These are phyloP conservation scores for Trichoderma sp. DNA, from an alignment of 2,329 filamentous ascomycete genomes.

Conservation along the genomic window DNA sequence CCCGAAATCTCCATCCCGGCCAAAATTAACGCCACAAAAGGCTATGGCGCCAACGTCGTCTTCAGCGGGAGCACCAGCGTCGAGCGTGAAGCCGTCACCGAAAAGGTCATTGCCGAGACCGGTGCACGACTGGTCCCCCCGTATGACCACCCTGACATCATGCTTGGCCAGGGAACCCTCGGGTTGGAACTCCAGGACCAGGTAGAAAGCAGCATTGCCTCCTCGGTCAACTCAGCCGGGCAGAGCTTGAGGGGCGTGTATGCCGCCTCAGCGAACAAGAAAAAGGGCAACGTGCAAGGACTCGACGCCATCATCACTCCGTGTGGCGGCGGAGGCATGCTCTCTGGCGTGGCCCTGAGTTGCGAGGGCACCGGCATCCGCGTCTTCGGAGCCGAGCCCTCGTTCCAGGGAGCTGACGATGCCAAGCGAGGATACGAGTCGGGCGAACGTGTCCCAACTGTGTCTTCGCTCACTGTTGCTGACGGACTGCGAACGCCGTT, in stretches of 20 bases:
- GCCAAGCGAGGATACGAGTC: slow-evolving; percentile 66
- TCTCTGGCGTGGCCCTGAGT: slow-evolving; percentile 77
- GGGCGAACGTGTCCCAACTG: slow-evolving; percentile 62
- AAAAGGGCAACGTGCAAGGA: slow-evolving; percentile 19
- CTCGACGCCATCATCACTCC: slow-evolving; percentile 77
- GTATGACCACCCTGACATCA: slow-evolving; percentile 89
- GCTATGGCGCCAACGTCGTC: slow-evolving; percentile 73
- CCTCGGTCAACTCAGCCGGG: slow-evolving; percentile 19
- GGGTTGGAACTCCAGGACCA: slow-evolving; percentile 80
- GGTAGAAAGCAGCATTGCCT: slow-evolving; percentile 53
- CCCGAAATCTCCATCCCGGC: slow-evolving; percentile 77
- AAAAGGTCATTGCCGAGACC: slow-evolving; percentile 66
- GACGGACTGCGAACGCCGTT: slow-evolving; percentile 86
- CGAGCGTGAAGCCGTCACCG: slow-evolving; percentile 77
- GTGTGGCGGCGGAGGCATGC: slow-evolving; percentile 84
- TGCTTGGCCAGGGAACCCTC: slow-evolving; percentile 89
- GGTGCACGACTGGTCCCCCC: slow-evolving; percentile 81
- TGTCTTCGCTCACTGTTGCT: slow-evolving; percentile 78
- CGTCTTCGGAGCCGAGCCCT: slow-evolving; percentile 87
- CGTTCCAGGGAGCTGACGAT: slow-evolving; percentile 81
- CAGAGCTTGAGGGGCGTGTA: slow-evolving; percentile 1
- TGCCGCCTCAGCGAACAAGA: slow-evolving; percentile 20
- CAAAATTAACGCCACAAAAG: slow-evolving; percentile 79
- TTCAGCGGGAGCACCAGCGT: slow-evolving; percentile 78
- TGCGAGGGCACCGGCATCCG: slow-evolving; percentile 67